phyloP scores from a whole-genome alignment of 192 early-diverging fungal genomes.

The Coemansia sp. region DNA sequence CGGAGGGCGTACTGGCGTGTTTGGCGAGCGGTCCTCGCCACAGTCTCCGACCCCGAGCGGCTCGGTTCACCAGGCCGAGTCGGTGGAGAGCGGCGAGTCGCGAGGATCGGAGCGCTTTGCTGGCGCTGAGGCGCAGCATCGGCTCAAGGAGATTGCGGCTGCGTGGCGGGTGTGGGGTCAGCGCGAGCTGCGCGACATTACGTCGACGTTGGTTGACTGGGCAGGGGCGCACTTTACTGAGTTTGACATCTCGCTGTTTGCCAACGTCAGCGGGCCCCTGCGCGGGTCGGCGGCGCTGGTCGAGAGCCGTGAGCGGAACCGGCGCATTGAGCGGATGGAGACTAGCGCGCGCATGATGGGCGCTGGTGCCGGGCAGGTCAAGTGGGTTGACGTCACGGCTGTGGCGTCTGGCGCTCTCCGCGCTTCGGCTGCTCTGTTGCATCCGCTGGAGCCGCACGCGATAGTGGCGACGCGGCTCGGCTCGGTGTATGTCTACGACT shows the following conservation, averaged over 20 bases:
- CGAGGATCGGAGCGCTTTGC: background rate
- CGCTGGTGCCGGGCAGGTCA: conserved; percentile 20
- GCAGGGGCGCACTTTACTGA: conserved; percentile 51
- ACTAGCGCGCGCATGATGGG: conserved; percentile 23
- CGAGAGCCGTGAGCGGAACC: conserved; percentile 41
- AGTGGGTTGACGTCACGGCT: conserved; percentile 41
- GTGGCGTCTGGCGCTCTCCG: conserved; percentile 13
- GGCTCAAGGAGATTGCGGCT: conserved; percentile 20
- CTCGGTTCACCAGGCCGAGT: conserved; percentile 14
- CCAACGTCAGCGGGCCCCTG: conserved; percentile 45
- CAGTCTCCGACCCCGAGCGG: conserved; percentile 11
- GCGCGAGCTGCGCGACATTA: conserved; percentile 37
- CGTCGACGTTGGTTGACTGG: conserved; percentile 50
- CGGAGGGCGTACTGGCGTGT: background rate
- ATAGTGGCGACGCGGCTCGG: conserved; percentile 72
- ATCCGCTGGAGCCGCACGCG: conserved; percentile 84
- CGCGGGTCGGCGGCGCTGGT: conserved; percentile 44
- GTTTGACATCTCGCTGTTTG: conserved; percentile 52
- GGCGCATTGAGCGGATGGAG: conserved; percentile 33
- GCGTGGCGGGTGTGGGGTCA: conserved; percentile 49
- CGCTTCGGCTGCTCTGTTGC: conserved; percentile 58
- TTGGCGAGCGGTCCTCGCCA: conserved; percentile 11
- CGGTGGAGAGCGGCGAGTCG: conserved; percentile 14
- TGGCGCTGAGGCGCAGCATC: background rate
- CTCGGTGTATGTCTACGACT: conserved; percentile 52